Base-by-base conservation (phyloP, 495 filamentous ascomycete species). In the Barbatosphaeria neglecta region DNA sequence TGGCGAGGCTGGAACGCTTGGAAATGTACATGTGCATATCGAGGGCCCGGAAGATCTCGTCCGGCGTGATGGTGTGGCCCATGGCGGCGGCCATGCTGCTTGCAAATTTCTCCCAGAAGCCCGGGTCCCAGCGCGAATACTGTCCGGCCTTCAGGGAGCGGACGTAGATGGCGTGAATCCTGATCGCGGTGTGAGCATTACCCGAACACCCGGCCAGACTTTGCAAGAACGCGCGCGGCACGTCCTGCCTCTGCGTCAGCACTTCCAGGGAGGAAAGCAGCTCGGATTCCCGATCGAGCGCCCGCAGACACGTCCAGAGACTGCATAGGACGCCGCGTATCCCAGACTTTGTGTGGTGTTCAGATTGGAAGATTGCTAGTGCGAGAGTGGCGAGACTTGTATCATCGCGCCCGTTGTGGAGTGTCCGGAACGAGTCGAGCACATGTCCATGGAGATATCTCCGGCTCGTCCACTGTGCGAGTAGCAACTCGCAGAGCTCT, bases 381-480 rank as follows among this genome's bases (percentile, higher is more conserved):
- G 60, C 49, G 17, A 69, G 43, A 16, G 51, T 53, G 0, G 55
- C 55, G 3, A 67, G 42, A 10, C 50, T 54, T 18, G 33, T 49
- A 10, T 54, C 50, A 24, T 22, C 39, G 39, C 49, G 20, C 6
- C 39, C 40, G 2, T 33, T 22, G 37, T 41, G 41, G 10, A 40
- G 20, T 15, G 10, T 9, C 16, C 55, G 31, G 7, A 57, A 51
- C 11, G 24, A 13, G 3, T 31, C 41, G 11, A 37, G 13, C n/a
- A 51, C 13, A 16, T 22, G 31, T 16, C 17, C 19, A 2, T n/a
- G 23, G 22, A 60, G 37, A 25, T 56, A 55, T 10, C 53, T 46
- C 13, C 55, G 55, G 23, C 57, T 64, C 8, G 16, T 16, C 61
- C 61, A 63, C 24, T 63, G 60, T 6, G 45, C 40, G 9, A 60